Base-by-base conservation (phyloP, 768 basidiomycete genomes). In the Glaciozyma antarctica region DNA sequence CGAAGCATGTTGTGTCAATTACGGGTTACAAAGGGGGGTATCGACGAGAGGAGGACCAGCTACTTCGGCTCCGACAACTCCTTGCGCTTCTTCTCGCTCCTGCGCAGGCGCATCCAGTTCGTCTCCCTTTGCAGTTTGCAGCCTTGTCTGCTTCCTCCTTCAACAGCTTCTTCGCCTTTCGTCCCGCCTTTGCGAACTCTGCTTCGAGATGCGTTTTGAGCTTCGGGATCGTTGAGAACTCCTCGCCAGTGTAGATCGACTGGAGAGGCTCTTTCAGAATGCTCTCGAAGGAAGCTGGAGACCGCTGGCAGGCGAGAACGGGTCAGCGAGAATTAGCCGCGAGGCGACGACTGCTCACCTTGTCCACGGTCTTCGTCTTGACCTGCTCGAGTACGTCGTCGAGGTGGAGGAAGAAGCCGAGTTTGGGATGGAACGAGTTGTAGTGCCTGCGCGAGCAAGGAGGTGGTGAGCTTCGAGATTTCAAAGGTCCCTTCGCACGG, bases 361-460 rank as follows among this genome's bases (percentile, higher is more conserved):
- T 26, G 32, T 10, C 48, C 8, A 19, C n/a, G 32, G 34, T 6
- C 1, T 24, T 13, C 28, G 24, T 9, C 28, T 44, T 24, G 70
- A 73, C 69, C 26, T 64, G 45, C 22, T 65, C 60, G 26, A 71
- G 48, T 5, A 77, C 75, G 26, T 75, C 74, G 48, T 52, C 49
- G 19, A 77, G 63, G 19, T 73, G 73, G 0, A 77, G 58, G 65
- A 78, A 77, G 66, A 77, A 77, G 1, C 77, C 77, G 10, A 75
- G 64, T 15, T 70, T 69, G 12, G 77, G 78, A 45, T 75, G 66
- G 67, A 78, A 78, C 2, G 75, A 76, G 64, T 77, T 77, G 69
- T 75, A 75, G 62, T 71, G 70, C 38, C 69, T 70, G 57, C 30
- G 3, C 32, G 44, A 26, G 1, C n/a, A 41, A 0, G 0, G 8